Evolutionary conservation across 768 basidiomycete genomes (phyloP).

Genomic region (Tulasnella sp.): DNA sequence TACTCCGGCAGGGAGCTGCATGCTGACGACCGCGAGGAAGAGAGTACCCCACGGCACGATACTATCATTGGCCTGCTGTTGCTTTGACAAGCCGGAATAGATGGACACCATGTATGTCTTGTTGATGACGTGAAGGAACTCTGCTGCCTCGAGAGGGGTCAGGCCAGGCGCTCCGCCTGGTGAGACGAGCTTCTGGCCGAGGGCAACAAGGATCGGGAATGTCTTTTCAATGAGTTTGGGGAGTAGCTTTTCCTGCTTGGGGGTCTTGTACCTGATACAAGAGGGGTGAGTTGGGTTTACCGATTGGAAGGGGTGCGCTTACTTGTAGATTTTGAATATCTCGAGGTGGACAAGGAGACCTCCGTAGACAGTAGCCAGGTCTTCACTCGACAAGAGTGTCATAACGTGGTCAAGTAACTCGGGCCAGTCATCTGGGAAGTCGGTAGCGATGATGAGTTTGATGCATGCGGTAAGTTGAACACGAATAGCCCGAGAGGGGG

Average conservation of each 20-base stretch:
- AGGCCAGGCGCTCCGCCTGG: conserved; percentile 40
- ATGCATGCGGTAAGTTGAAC: conserved; percentile 64
- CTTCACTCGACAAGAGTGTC: conserved; percentile 44
- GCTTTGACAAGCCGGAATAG: conserved; percentile 53
- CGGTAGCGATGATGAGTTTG: conserved; percentile 59
- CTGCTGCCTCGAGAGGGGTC: conserved; percentile 57
- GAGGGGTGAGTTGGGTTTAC: background rate
- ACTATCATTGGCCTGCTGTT: conserved; percentile 63
- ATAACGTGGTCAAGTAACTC: conserved; percentile 55
- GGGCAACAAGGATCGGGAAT: conserved; percentile 64
- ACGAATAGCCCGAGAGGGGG: conserved; percentile 53
- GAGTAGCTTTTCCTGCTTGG: conserved; percentile 38
- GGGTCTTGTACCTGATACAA: conserved; percentile 54
- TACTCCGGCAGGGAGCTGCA: conserved; percentile 46
- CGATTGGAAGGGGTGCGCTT: background rate
- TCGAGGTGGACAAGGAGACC: conserved; percentile 71
- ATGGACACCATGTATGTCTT: conserved; percentile 80
- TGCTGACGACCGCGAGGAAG: conserved; percentile 65
- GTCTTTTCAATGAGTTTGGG: conserved; percentile 46
- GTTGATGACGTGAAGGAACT: conserved; percentile 73
- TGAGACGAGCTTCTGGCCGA: conserved; percentile 57
- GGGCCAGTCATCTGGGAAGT: conserved; percentile 72
- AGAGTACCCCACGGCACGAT: conserved; percentile 82
- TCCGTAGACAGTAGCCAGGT: conserved; percentile 64
- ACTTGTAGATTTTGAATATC: conserved; percentile 66